A percentile compares a stretch with the other conserved stretches of the same genome.
These are phyloP conservation scores for Diaporthe amygdali DNA, from an alignment of 2,329 filamentous ascomycete species.

Conservation along the genomic window DNA sequence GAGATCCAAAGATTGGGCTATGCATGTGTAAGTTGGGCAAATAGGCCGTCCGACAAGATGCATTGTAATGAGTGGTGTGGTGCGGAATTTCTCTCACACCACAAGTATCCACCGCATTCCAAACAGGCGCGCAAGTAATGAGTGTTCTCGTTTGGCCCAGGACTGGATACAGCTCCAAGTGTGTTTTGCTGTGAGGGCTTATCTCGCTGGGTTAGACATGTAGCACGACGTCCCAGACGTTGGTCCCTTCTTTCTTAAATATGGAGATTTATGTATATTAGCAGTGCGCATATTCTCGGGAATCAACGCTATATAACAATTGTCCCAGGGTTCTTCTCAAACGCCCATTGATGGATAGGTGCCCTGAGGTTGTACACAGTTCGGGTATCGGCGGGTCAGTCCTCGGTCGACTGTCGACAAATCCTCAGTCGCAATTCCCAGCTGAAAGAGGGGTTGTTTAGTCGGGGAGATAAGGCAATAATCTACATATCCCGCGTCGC, in stretches of 20 bases:
- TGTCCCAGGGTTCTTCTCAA: neutral
- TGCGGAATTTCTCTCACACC: neutral
- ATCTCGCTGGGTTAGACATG: neutral
- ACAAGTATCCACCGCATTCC: neutral
- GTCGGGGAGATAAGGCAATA: neutral
- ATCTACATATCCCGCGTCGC: neutral
- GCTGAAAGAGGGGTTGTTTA: neutral
- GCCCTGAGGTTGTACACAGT: neutral
- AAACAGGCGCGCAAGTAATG: too few species aligned
- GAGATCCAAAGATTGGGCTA: neutral
- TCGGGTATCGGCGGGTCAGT: conserved; percentile 1
- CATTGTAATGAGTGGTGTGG: neutral
- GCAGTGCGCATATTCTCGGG: neutral
- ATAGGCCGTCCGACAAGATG: neutral
- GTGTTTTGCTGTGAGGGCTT: neutral
- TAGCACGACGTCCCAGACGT: neutral
- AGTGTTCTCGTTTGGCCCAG: neutral
- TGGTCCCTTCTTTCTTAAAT: neutral
- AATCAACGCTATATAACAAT: neutral
- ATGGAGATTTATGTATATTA: neutral
- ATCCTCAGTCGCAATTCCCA: too few species aligned
- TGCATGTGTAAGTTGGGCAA: neutral
- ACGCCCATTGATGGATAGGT: neutral
- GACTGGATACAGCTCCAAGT: neutral
- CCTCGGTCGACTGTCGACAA: neutral